Conservation (phyloP, 1,284 basidiomycete species). For the Neolentinus lepideus region DNA sequence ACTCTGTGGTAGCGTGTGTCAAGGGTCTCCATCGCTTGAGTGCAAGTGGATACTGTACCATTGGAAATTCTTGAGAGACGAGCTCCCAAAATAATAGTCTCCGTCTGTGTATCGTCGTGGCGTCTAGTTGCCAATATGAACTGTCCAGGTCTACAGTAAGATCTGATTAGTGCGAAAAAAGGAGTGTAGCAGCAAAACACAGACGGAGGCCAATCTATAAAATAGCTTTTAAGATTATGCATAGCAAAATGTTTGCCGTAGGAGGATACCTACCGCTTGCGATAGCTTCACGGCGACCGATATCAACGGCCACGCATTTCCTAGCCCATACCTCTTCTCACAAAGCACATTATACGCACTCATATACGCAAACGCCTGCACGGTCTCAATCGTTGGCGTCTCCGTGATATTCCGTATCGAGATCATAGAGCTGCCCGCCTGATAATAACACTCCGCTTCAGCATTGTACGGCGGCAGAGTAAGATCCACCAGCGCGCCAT, state of each 20-base stretch:
- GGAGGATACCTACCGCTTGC: background rate
- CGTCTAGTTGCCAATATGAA: conserved; percentile 53
- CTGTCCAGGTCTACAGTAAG: conserved; percentile 69
- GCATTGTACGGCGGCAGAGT: background rate
- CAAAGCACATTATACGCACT: background rate
- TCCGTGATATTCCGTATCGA: background rate
- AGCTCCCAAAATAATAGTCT: conserved; percentile 66
- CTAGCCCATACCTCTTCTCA: background rate
- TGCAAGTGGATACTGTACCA: conserved; percentile 28
- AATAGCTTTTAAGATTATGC: background rate
- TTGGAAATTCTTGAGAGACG: conserved; percentile 62
- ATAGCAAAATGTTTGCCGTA: too few species aligned
- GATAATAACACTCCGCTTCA: background rate
- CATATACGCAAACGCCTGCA: conserved; percentile 1
- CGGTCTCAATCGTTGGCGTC: background rate
- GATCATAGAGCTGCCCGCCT: background rate
- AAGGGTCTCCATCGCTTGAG: background rate
- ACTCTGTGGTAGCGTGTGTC: conserved; percentile 13
- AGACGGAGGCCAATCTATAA: conserved; percentile 6
- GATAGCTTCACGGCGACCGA: background rate
- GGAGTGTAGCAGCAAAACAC: too few species aligned
- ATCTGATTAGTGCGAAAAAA: too few species aligned
- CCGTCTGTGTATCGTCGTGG: conserved; percentile 58
- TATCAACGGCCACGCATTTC: background rate
- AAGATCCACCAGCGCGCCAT: conserved; percentile 9